Percentiles rank a stretch among this genome's conserved stretches.
These are phyloP conservation scores for Termitomyces sp. DNA, from an alignment of 768 basidiomycete genomes.

Conservation along the genomic window DNA sequence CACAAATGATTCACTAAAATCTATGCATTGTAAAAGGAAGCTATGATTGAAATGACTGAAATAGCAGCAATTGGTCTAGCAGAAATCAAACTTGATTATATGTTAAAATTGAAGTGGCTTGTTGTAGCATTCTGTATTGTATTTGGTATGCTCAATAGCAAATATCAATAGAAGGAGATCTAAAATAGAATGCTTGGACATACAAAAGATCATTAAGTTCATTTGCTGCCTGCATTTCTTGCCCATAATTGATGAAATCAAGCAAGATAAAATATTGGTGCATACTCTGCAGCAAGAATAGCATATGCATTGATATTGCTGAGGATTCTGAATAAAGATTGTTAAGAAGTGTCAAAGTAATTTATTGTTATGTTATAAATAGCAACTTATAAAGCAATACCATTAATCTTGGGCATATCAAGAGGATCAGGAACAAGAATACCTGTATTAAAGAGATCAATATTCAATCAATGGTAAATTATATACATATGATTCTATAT, in stretches of 20 bases:
- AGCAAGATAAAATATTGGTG: conserved; percentile 13
- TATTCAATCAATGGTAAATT: too few relatives aligned
- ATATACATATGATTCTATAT: too few relatives aligned
- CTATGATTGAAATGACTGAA: neutral
- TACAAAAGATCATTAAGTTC: conserved; percentile 33
- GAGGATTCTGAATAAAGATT: too few relatives aligned
- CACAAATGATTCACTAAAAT: neutral
- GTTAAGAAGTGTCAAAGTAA: too few relatives aligned
- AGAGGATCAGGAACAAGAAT: too few relatives aligned
- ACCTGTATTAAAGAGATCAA: too few relatives aligned
- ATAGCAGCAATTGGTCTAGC: neutral
- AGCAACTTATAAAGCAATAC: too few relatives aligned
- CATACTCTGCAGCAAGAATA: too few relatives aligned
- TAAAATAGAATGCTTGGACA: too few relatives aligned
- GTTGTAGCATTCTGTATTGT: neutral
- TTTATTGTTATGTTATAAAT: too few relatives aligned
- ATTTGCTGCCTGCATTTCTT: conserved; percentile 33
- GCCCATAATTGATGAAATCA: conserved; percentile 46
- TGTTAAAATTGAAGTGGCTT: neutral
- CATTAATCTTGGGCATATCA: too few relatives aligned
- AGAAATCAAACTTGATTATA: neutral
- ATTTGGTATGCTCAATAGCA: neutral
- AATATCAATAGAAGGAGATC: neutral
- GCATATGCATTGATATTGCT: too few relatives aligned
- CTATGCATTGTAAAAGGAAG: neutral